Evolutionary conservation across 2,329 filamentous ascomycete genomes (phyloP).

Genomic region (Cercospora nicotianae): DNA sequence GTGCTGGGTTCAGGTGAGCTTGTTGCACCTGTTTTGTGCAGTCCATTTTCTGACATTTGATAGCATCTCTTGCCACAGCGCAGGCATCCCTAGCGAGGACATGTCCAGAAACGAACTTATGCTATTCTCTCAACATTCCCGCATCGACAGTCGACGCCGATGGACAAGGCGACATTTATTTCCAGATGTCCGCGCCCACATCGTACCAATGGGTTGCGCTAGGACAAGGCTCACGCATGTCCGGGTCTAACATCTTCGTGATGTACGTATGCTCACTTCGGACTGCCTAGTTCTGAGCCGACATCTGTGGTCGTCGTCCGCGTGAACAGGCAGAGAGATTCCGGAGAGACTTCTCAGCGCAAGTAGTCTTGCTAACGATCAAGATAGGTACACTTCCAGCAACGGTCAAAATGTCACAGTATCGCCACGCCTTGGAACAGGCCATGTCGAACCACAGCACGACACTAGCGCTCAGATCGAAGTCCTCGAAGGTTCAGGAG

Average conservation of each 20-base stretch:
- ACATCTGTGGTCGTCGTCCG: not conserved
- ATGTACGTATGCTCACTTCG: constrained; percentile 39
- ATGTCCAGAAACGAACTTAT: constrained; percentile 37
- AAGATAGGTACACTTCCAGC: constrained; percentile 45
- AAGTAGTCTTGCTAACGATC: not conserved
- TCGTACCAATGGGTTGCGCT: constrained; percentile 56
- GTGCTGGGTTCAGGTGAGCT: constrained; percentile 17
- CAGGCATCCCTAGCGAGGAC: constrained; percentile 24
- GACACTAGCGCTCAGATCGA: constrained; percentile 48
- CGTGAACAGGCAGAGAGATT: not conserved
- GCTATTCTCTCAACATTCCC: constrained; percentile 58
- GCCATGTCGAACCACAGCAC: constrained; percentile 46
- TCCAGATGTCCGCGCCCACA: constrained; percentile 57
- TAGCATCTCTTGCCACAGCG: constrained; percentile 18
- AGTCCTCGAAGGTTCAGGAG: constrained; percentile 56
- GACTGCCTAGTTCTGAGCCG: not conserved
- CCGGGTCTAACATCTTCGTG: constrained; percentile 59
- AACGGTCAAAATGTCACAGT: constrained; percentile 58
- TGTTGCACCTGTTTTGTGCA: not conserved
- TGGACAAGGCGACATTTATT: constrained; percentile 57
- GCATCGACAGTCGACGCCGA: constrained; percentile 49
- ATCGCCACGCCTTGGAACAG: constrained; percentile 52
- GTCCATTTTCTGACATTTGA: not conserved
- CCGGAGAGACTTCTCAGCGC: not conserved
- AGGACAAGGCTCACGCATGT: constrained; percentile 58